A percentile compares a stretch with the other conserved stretches of the same genome.
These are phyloP conservation scores for Phycomyces nitens DNA, from an alignment of 192 early-diverging fungal genomes.

Conservation along the genomic window DNA sequence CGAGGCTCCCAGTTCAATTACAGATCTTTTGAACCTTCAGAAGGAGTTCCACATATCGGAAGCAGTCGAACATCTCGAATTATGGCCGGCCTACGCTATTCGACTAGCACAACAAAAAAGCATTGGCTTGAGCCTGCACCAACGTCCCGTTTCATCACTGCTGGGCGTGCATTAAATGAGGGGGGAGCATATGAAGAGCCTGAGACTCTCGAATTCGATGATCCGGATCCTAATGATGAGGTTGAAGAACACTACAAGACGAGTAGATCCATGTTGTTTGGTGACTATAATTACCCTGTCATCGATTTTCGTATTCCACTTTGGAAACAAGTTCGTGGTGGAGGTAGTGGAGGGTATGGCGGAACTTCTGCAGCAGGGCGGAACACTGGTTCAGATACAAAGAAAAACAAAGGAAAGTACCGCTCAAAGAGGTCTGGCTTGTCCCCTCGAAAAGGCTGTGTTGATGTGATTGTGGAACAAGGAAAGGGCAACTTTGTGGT, in stretches of 20 bases:
- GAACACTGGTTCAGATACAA: neutral
- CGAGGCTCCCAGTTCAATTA: constrained; percentile 77
- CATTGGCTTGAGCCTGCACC: constrained; percentile 51
- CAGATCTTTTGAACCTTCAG: constrained; percentile 72
- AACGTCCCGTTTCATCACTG: constrained; percentile 14
- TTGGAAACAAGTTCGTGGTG: constrained; percentile 22
- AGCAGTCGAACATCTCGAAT: constrained; percentile 53
- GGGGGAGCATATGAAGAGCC: constrained; percentile 12
- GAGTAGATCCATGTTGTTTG: constrained; percentile 42
- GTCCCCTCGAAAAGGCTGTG: constrained; percentile 11
- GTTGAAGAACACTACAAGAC: constrained; percentile 40
- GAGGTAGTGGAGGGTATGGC: constrained; percentile 12
- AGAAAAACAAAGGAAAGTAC: neutral
- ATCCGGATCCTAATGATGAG: constrained; percentile 37
- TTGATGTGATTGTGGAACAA: constrained; percentile 21
- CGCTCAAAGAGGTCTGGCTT: neutral
- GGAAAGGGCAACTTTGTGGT: constrained; percentile 16
- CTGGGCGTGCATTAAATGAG: constrained; percentile 17
- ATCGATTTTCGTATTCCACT: constrained; percentile 39
- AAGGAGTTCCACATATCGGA: constrained; percentile 55
- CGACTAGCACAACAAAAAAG: constrained; percentile 47
- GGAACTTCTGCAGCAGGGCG: neutral
- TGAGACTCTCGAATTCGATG: constrained; percentile 31
- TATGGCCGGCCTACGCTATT: constrained; percentile 55
- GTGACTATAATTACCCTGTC: constrained; percentile 55